These are phyloP conservation scores for Chaetomium sp. DNA, from an alignment of 2,329 filamentous ascomycete genomes.

Conservation along the genomic window DNA sequence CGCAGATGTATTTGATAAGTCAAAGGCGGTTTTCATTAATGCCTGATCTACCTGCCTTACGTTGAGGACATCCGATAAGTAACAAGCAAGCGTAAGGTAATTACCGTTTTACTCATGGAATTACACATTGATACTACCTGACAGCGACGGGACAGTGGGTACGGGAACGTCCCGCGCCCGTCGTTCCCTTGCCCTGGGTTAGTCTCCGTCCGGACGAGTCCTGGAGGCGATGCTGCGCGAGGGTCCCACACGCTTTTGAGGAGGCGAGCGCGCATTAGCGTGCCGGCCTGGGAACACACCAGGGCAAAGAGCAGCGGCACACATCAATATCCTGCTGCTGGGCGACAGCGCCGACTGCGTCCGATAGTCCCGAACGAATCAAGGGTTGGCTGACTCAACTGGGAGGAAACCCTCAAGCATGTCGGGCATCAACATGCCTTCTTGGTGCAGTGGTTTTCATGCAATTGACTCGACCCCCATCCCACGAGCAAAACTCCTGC, in stretches of 20 bases:
- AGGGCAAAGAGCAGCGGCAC: background rate
- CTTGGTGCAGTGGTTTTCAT: background rate
- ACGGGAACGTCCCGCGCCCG: slow-evolving; percentile 29
- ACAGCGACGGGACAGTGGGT: slow-evolving; percentile 11
- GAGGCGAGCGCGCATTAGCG: slow-evolving; percentile 16
- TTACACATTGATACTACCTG: background rate
- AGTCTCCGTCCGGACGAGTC: slow-evolving; percentile 4
- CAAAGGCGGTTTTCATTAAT: background rate
- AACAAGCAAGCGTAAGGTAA: background rate
- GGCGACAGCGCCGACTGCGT: background rate
- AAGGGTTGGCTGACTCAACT: background rate
- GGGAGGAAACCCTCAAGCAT: background rate
- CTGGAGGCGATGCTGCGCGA: background rate
- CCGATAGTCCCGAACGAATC: background rate
- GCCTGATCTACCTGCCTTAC: background rate
- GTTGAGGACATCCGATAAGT: no score
- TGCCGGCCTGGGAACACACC: background rate
- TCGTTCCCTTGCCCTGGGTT: slow-evolving; percentile 26
- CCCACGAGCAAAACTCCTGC: background rate
- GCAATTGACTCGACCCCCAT: background rate
- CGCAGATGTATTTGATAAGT: background rate
- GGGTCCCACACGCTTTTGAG: background rate
- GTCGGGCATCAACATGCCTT: background rate
- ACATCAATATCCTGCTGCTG: background rate
- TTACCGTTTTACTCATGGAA: background rate